Evolutionary conservation across 208 protist genomes (phyloP), one percentile per base, ranked within the genome.

Genomic region (Angomonas deanei): DNA sequence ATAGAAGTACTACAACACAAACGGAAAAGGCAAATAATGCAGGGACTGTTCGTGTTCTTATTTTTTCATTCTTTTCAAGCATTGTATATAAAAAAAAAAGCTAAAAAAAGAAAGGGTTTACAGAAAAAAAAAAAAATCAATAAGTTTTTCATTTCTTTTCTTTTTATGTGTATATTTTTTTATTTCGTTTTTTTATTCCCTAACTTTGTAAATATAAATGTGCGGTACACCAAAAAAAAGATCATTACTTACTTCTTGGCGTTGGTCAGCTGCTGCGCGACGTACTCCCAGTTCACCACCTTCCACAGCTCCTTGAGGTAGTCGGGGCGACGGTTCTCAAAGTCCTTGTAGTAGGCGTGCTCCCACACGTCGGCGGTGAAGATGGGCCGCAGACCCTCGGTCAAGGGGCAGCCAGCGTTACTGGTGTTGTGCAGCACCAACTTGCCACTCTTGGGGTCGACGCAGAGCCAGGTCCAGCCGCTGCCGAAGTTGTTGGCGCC

Each of bases 401-500:
- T 88, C 8, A 97, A 21, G 3, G 92, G 92, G 56, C 81, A 94
- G 56, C 75, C 86, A 2, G 94, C 94, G 68, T 97, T 97, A 74
- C 81, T 88, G 23, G 88, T 95, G 69, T 91, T 94, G 42, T 91
- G 74, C 46, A 97, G 96, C 49, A 78, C 75, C 13, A 97, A 82
- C 48, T 73, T 65, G 23, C 74, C 83, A 36, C 3, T 48, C 48
- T 76, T 91, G 42, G 77, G 80, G 65, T 97, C 74, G 46, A 93
- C 69, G 56, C 93, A 95, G 3, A 98, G 83, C 94, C 93, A 98
- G 32, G 86, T 96, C 96, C 96, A 98, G 34, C 96, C 96, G 28
- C 81, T 93, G 59, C 96, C 96, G 53, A 98, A 98, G 79, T 97
- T 97, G 71, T 87, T 85, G 21, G 59, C 67, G 19, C 76, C 91